Evolutionary conservation across 2,329 filamentous ascomycete species (phyloP), one percentile per base, ranked within the genome.

Genomic region (Ascochyta clinopodiicola): DNA sequence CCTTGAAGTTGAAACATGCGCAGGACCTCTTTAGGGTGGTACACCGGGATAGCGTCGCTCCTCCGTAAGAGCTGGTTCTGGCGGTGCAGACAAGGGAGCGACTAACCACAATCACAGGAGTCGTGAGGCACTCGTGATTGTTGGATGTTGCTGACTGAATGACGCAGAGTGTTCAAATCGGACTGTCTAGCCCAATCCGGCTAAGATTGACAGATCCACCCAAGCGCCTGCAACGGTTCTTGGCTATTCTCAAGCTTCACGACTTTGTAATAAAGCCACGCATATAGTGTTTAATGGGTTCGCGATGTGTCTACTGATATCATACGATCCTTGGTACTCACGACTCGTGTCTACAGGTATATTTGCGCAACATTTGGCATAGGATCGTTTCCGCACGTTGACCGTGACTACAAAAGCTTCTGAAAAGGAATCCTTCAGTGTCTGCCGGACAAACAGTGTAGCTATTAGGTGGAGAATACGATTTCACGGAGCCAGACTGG

Each of bases 121-220:
- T 7, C 12, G 46, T 12, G 46, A 34, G 24, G 7, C 1, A 19
- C 24, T 25, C 6, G 32, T 9, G n/a, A 4, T 47, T 25, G 21
- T 37, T 21, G 44, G 32, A 49, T 44, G 39, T 29, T 36, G 51
- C 40, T 49, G 45, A 55, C 40, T 44, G 51, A 7, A 49, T 40
- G 10, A 38, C 35, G 43, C 36, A 34, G 37, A 47, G 44, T 35
- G 37, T 27, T 37, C 42, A 34, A 31, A 24, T 21, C 35, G 19
- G 15, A 40, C 29, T 31, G 29, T 3, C 19, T 29, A 32, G 27
- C 46, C 46, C 9, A 34, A 39, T 37, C 6, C 4, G 36, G 40
- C 15, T 27, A 46, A 27, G 36, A 25, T 32, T 8, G 19, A 34
- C 29, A n/a, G 24, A 10, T 22, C 31, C 21, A 36, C 17, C 25